A percentile compares a stretch with the other conserved stretches of the same genome.
Evolutionary conservation across 768 basidiomycete species (phyloP).

Genomic region (Collybiopsis luxurians): DNA sequence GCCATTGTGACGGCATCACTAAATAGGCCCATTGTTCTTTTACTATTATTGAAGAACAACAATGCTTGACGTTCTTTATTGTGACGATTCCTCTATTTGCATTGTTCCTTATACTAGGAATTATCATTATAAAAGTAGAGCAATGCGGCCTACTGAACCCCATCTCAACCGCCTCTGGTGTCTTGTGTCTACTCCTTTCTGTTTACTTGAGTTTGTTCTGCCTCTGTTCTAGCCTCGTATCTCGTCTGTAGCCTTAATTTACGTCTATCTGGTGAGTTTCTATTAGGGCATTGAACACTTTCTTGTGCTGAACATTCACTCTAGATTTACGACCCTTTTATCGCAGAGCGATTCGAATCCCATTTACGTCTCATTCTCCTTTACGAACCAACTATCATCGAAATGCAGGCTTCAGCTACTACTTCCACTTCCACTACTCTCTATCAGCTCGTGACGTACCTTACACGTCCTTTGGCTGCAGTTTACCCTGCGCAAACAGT

Average conservation of each 20-base stretch:
- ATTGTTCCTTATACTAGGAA: neutral
- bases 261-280: neutral
- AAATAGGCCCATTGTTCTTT: conserved; percentile 2
- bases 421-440: neutral
- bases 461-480: conserved; percentile 1
- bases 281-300: too few species aligned
- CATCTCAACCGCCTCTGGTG: conserved; percentile 4
- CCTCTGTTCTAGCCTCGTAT: neutral
- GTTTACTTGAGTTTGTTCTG: conserved; percentile 1
- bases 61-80: neutral
- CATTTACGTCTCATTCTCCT: neutral
- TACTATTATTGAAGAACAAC: neutral
- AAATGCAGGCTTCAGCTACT: neutral
- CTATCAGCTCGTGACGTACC: neutral
- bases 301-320: neutral
- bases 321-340: neutral
- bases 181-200: neutral
- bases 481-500: neutral
- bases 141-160: neutral
- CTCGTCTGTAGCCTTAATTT: conserved; percentile 2
- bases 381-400: neutral
- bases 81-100: neutral
- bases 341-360: neutral
- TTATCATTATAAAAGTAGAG: neutral
- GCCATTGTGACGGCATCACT: neutral